A percentile compares a stretch with the other conserved stretches of the same genome.
phyloP scores from a whole-genome alignment of 176 grass and related monocot species.

The Oryza australiensis region DNA sequence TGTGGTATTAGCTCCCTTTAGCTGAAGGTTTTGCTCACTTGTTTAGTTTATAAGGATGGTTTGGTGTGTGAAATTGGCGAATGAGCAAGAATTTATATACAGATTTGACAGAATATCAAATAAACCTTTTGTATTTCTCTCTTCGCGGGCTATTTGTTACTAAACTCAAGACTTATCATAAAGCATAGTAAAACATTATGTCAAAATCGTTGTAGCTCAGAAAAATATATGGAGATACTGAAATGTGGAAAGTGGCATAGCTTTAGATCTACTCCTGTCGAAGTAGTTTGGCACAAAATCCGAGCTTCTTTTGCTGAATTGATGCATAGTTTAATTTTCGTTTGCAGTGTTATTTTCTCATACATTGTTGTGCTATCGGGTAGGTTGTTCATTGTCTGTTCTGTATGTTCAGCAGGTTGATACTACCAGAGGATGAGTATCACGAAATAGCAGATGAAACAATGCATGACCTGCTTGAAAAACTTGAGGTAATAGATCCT shows the following conservation, averaged over 20 bases:
- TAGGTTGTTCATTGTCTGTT: background rate
- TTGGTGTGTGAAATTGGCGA: background rate
- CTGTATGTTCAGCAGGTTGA: slow-evolving; percentile 44
- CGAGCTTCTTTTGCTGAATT: slow-evolving; percentile 11
- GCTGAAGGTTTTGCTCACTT: background rate
- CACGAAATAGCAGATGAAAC: slow-evolving; percentile 80
- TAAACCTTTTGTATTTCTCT: background rate
- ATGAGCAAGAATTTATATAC: background rate
- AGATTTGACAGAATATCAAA: background rate
- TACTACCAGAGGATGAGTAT: slow-evolving; percentile 69
- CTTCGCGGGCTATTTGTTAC: background rate
- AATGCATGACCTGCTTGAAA: slow-evolving; percentile 68
- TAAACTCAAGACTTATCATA: background rate
- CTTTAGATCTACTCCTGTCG: background rate
- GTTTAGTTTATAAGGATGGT: background rate
- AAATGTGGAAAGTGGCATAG: background rate
- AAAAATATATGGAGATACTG: background rate
- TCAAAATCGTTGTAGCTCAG: background rate
- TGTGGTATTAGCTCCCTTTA: background rate
- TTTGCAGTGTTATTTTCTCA: background rate
- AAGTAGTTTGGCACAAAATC: background rate
- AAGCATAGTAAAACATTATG: slow-evolving; percentile 6
- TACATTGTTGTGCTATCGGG: background rate
- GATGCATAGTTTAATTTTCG: background rate
- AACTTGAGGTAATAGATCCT: slow-evolving; percentile 64